Evolutionary conservation across 1,284 basidiomycete genomes (phyloP).

Genomic region (Ustilago tritici): DNA sequence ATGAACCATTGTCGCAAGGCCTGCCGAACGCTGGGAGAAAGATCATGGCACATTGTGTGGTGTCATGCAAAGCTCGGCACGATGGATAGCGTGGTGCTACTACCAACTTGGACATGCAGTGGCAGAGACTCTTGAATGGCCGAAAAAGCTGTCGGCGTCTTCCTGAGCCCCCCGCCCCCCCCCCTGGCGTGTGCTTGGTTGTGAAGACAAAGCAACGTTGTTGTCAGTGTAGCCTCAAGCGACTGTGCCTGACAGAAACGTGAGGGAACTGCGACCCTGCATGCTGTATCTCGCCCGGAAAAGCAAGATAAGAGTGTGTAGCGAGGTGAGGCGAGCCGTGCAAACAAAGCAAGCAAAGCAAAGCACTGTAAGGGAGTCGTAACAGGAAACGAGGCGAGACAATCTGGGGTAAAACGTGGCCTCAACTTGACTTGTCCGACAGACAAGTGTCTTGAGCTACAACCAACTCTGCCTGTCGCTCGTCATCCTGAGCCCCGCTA

Average conservation of each 20-base stretch:
- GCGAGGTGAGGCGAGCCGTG: conserved; percentile 3
- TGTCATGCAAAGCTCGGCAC: background rate
- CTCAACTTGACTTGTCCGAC: background rate
- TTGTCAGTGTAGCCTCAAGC: background rate
- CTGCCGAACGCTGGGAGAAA: no score
- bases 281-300: conserved; percentile 3
- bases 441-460: no score
- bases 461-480: no score
- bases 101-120: background rate
- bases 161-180: no score
- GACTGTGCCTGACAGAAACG: background rate
- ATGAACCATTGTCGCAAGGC: background rate
- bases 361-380: no score
- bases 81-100: background rate
- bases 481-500: background rate
- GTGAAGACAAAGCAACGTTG: background rate
- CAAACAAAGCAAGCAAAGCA: background rate
- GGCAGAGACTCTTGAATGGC: no score
- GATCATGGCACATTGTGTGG: background rate
- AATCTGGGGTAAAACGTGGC: conserved; percentile 2
- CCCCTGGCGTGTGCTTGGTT: background rate
- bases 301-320: conserved; percentile 1
- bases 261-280: background rate
- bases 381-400: background rate
- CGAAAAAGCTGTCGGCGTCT: no score